A percentile compares a stretch with the other conserved stretches of the same genome.
These are phyloP conservation scores for Pleurotus citrinopileatus DNA, from an alignment of 768 basidiomycete species.

Conservation along the genomic window DNA sequence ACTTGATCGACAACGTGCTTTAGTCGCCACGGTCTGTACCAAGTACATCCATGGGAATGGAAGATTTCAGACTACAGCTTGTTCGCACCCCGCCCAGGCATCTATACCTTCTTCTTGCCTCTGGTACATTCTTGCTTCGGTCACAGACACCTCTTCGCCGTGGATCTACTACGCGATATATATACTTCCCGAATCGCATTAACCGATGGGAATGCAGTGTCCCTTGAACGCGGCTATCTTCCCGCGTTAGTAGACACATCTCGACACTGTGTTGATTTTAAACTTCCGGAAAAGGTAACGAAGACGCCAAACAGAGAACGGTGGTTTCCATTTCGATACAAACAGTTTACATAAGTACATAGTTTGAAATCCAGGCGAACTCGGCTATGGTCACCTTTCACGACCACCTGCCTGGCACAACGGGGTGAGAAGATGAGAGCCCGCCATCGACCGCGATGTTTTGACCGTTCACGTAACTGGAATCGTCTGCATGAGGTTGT, in stretches of 20 bases:
- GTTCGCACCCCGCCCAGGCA: neutral
- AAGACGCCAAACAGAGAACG: constrained; percentile 2
- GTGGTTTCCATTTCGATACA: neutral
- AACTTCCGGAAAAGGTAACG: constrained; percentile 3
- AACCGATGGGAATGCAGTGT: neutral
- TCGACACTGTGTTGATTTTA: neutral
- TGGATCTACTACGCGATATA: too few relatives aligned
- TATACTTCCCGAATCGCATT: neutral
- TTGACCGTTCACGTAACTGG: constrained; percentile 92
- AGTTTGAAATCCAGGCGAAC: neutral
- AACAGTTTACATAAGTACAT: too few relatives aligned
- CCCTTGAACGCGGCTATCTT: neutral
- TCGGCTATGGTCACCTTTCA: constrained; percentile 39
- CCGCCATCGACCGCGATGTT: constrained; percentile 87
- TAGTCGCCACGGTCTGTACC: neutral
- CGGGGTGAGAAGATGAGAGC: constrained; percentile 74
- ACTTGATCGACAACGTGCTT: neutral
- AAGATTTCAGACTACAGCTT: constrained; percentile 7
- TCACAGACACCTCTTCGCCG: too few relatives aligned
- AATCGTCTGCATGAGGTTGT: constrained; percentile 55
- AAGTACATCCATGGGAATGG: constrained; percentile 12
- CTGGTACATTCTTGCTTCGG: too few relatives aligned
- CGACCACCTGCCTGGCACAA: constrained; percentile 72
- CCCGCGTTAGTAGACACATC: neutral
- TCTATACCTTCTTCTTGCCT: neutral